These are phyloP conservation scores for Boletus vermiculosoides DNA, from an alignment of 768 basidiomycete species.

Conservation along the genomic window DNA sequence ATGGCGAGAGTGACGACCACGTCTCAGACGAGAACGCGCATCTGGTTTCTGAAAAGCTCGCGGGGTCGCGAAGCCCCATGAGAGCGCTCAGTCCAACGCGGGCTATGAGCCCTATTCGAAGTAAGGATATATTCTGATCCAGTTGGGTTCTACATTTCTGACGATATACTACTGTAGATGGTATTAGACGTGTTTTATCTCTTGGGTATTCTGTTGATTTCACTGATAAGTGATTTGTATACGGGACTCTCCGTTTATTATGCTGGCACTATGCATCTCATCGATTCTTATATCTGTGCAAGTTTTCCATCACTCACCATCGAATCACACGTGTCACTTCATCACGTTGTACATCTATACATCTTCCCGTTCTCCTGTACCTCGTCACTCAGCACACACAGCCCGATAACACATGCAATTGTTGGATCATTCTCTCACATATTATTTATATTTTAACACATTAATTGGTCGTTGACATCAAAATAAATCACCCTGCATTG, in stretches of 20 bases:
- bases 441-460: neutral
- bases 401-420: neutral
- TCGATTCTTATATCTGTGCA: neutral
- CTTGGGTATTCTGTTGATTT: slow-evolving; percentile 13
- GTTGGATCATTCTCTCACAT: neutral
- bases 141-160: neutral
- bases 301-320: neutral
- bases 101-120: slow-evolving; percentile 28
- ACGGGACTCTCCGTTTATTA: no score
- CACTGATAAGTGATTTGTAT: slow-evolving; percentile 11
- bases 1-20: neutral
- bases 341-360: neutral
- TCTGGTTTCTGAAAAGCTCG: slow-evolving; percentile 1
- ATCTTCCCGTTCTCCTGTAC: neutral
- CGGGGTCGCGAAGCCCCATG: slow-evolving; percentile 10
- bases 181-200: slow-evolving; percentile 30
- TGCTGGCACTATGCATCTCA: neutral
- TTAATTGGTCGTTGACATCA: neutral
- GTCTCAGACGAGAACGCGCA: neutral
- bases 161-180: slow-evolving; percentile 19
- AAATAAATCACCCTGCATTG: neutral
- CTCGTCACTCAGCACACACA: neutral
- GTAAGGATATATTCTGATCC: slow-evolving; percentile 8
- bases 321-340: neutral
- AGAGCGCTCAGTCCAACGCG: slow-evolving; percentile 35